Base-by-base conservation (phyloP, 768 basidiomycete species). In the Russula vinacea region DNA sequence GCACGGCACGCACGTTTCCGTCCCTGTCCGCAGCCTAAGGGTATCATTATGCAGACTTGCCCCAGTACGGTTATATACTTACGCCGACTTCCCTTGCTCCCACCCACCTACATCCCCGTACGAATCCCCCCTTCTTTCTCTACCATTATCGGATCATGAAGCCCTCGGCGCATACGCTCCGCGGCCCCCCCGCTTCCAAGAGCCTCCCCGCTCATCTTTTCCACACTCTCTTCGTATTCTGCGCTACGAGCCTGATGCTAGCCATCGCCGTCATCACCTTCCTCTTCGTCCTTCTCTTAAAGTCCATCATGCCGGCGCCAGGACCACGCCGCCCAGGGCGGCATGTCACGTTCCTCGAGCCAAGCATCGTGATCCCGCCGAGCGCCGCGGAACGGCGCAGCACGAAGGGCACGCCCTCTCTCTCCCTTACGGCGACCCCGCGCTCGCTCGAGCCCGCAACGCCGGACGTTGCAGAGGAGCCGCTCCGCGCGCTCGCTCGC, bases 1-100 rank as follows among this genome's bases (percentile, higher is more conserved):
- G 64, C 64, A 61, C 64, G 64, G 29, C 33, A 29, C 60, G 54
- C 64, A 61, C 64, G 64, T 61, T 60, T 29, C 22, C 10, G 47
- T 60, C 55, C 32, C 54, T 60, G 40, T 56, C 47, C 39, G 19
- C 44, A 32, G 58, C 40, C 47, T 10, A n/a, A 56, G 54, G 64
- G 52, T 35, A 42, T 60, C 32, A 32, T 33, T n/a, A n/a, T n/a
- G n/a, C n/a, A n/a, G n/a, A n/a, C n/a, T n/a, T 45, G 54, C 55
- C 49, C 49, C 13, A 51, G 50, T 49, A 49, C 7, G 64, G 59
- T 61, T 61, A 65, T 61, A 65, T 17, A 52, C 26, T 65, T 65
- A 24, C 59, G 63, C 63, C 58, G 37, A 37, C 11, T 16, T 39
- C n/a, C 56, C 29, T 14, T 35, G 22, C 55, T 57, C 16, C 19